Base-by-base conservation (phyloP, 2,329 filamentous ascomycete species). In the Venturia nashicola region DNA sequence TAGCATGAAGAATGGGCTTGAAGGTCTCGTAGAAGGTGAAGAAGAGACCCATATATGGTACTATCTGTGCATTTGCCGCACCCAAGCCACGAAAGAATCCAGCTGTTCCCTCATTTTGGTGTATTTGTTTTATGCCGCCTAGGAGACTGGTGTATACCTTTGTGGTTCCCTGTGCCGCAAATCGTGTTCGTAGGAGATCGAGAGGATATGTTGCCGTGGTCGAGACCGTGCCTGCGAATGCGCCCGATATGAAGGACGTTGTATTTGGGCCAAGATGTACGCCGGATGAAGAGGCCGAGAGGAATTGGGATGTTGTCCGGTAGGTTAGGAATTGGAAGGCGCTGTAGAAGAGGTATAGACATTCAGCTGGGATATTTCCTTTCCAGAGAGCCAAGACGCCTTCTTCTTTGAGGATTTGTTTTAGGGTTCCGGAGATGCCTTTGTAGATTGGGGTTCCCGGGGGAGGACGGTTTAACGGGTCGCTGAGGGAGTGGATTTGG, bases 11-110 rank as follows among this genome's bases (percentile, higher is more conserved):
- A 5, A 72, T 61, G 2, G 77, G 77, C 68, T 80, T 80, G 61
- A 96, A 77, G 11, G 82, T 80, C 75, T 99, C 94, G 77, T 97
- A 99, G 48, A 86, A 83, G 42, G 89, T 84, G 76, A 99, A 99
- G 78, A 99, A 97, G 2, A 96, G 80, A 16, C 94, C 94, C 94
- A 99, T 99, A 74, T 93, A 96, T 2, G 94, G 94, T 11, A 96
- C 85, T 60, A 97, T 94, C 77, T 97, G 92, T 34, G 82, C 87
- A 27, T 97, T 79, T 0, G 88, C 91, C 1, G 93, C 92, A 1
- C 83, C 83, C 42, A 96, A 79, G 3, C 94, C 94, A 60, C 91
- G 89, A 75, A 96, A 99, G 77, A 96, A 97, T 0, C 94, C 94
- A 4, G 75, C 74, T 0, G 77, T 69, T 0, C 94, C 94, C 77